phyloP scores from a whole-genome alignment of 768 basidiomycete genomes.

The Tubosaeta sp. region DNA sequence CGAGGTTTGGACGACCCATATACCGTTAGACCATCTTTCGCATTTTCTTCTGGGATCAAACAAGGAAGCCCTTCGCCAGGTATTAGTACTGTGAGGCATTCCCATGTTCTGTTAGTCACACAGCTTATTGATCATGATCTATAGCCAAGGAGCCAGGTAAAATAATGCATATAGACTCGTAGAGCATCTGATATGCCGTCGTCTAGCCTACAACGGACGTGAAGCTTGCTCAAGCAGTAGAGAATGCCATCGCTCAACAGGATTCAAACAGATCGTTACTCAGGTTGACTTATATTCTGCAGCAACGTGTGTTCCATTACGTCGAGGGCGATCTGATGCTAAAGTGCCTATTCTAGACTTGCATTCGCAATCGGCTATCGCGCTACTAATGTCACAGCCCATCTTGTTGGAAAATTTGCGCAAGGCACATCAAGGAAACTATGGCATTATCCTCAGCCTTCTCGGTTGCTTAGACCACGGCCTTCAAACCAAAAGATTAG shows the following conservation, averaged over 20 bases:
- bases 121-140: conserved; percentile 4
- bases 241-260: conserved; percentile 76
- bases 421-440: conserved; percentile 90
- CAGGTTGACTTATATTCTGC: conserved; percentile 75
- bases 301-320: conserved; percentile 51
- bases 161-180: neutral
- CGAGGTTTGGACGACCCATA: conserved; percentile 79
- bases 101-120: neutral
- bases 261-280: conserved; percentile 73
- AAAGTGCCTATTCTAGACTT: conserved; percentile 45
- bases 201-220: conserved; percentile 45
- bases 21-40: conserved; percentile 34
- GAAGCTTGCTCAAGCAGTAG: conserved; percentile 59
- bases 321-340: neutral
- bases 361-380: conserved; percentile 75
- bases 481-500: conserved; percentile 77
- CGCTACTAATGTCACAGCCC: conserved; percentile 77
- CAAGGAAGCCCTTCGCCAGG: conserved; percentile 33
- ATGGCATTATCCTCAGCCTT: conserved; percentile 85
- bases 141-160: conserved; percentile 30
- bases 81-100: conserved; percentile 44
- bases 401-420: conserved; percentile 79
- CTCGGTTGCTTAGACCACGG: conserved; percentile 92
- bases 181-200: conserved; percentile 6
- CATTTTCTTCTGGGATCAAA: conserved; percentile 9